Conservation (phyloP, 208 protist species). For the Porcisia hertigi region DNA sequence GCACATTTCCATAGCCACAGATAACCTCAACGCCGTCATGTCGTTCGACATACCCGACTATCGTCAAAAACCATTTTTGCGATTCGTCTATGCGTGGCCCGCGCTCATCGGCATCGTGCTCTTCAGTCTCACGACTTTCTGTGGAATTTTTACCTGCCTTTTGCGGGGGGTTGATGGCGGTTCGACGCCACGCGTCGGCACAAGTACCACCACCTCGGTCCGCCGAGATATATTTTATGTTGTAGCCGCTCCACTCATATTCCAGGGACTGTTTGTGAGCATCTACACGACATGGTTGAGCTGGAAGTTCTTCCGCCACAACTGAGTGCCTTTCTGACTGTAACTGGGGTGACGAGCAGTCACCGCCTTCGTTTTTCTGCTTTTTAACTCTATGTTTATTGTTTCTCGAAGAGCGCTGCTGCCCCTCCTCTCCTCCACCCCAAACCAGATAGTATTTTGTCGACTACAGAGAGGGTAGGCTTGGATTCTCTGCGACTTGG, state of each 20-base stretch:
- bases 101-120: constrained; percentile 35
- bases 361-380: neutral
- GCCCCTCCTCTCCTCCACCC: no score
- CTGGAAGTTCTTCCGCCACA: constrained; percentile 86
- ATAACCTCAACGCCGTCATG: no score
- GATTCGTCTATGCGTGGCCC: constrained; percentile 68
- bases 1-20: no score
- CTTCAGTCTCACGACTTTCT: constrained; percentile 38
- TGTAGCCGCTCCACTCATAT: constrained; percentile 23
- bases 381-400: no score
- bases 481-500: no score
- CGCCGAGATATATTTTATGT: constrained; percentile 40
- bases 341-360: neutral
- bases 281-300: constrained; percentile 71
- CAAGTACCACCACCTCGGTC: constrained; percentile 13
- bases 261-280: constrained; percentile 42
- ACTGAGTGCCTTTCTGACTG: constrained; percentile 28
- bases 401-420: no score
- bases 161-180: constrained; percentile 1
- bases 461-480: no score
- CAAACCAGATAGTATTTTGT: no score
- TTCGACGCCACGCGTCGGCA: constrained; percentile 4
- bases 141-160: constrained; percentile 21
- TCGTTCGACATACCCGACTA: constrained; percentile 25
- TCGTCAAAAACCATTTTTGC: constrained; percentile 34